These are phyloP conservation scores for Diaporthe australafricana DNA, from an alignment of 2,329 filamentous ascomycete species.

Conservation along the genomic window DNA sequence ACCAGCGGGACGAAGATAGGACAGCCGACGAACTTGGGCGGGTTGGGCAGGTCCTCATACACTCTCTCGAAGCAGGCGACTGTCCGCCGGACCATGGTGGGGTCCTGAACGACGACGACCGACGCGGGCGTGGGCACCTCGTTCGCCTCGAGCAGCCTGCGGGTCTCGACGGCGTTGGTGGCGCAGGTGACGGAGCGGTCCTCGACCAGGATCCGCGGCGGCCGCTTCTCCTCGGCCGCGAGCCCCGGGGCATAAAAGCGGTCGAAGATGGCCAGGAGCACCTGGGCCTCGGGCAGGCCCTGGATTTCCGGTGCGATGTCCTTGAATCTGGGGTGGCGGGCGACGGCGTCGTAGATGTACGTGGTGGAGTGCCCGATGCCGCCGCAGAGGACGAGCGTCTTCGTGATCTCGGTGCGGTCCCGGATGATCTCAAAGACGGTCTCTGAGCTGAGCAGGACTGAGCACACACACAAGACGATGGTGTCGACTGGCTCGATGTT, in stretches of 20 bases:
- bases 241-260: conserved; percentile 1
- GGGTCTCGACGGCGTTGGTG: conserved; percentile 9
- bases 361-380: conserved; percentile 11
- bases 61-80: conserved; percentile 1
- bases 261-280: conserved; percentile 1
- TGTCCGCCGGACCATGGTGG: background rate
- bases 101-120: background rate
- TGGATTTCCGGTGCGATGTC: background rate
- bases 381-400: conserved; percentile 9
- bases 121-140: background rate
- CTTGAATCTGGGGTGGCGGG: conserved; percentile 4
- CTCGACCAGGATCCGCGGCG: background rate
- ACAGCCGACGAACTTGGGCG: background rate
- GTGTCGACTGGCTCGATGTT: background rate
- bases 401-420: background rate
- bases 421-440: conserved; percentile 1
- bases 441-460: background rate
- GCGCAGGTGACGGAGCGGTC: conserved; percentile 4
- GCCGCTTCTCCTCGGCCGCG: background rate
- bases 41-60: background rate
- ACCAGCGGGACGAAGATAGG: background rate
- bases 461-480: background rate
- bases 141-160: conserved; percentile 4
- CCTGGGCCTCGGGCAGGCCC: background rate
- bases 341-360: conserved; percentile 8